Percentiles rank a stretch among this genome's conserved stretches.
Evolutionary conservation across 2,329 filamentous ascomycete species (phyloP).

Genomic region (Didymella segeticola): DNA sequence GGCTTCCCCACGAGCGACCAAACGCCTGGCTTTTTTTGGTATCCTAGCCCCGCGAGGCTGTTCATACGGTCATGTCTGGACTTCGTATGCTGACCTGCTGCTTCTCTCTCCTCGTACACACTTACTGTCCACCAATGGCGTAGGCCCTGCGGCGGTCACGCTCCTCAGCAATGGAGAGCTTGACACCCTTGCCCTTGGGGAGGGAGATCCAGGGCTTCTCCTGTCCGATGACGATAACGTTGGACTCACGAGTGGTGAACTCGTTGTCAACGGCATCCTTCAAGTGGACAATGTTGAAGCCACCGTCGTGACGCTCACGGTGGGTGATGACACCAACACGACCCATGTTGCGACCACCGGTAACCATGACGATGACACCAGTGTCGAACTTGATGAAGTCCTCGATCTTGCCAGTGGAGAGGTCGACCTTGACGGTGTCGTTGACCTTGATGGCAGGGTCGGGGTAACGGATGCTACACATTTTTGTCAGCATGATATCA

Average conservation of each 20-base stretch:
- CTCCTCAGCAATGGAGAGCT: slow-evolving; percentile 98
- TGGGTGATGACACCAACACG: slow-evolving; percentile 99
- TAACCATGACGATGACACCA: slow-evolving; percentile 97
- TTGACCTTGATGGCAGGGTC: slow-evolving; percentile 99
- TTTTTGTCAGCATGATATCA: slow-evolving; percentile 48
- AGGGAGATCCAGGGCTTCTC: slow-evolving; percentile 99
- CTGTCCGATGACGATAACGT: slow-evolving; percentile 98
- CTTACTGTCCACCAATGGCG: slow-evolving; percentile 60
- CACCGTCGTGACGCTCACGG: slow-evolving; percentile 99
- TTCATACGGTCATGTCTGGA: slow-evolving; percentile 36
- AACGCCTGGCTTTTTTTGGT: slow-evolving; percentile 46
- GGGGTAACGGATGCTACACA: slow-evolving; percentile 93
- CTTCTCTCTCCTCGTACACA: slow-evolving; percentile 20
- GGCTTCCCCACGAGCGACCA: slow-evolving; percentile 43
- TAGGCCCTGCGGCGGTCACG: slow-evolving; percentile 91
- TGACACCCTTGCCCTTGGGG: slow-evolving; percentile 99
- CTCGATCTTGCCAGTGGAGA: slow-evolving; percentile 94
- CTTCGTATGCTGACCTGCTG: slow-evolving; percentile 36
- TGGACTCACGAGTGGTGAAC: slow-evolving; percentile 98
- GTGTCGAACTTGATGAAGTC: slow-evolving; percentile 99
- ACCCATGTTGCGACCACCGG: slow-evolving; percentile 99
- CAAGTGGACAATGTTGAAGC: slow-evolving; percentile 99
- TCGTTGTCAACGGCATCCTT: slow-evolving; percentile 99
- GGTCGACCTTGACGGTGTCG: slow-evolving; percentile 99
- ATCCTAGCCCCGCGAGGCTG: slow-evolving; percentile 36